These are phyloP conservation scores for Linnemannia schmuckeri DNA, from an alignment of 192 early-diverging fungal species.

Conservation along the genomic window DNA sequence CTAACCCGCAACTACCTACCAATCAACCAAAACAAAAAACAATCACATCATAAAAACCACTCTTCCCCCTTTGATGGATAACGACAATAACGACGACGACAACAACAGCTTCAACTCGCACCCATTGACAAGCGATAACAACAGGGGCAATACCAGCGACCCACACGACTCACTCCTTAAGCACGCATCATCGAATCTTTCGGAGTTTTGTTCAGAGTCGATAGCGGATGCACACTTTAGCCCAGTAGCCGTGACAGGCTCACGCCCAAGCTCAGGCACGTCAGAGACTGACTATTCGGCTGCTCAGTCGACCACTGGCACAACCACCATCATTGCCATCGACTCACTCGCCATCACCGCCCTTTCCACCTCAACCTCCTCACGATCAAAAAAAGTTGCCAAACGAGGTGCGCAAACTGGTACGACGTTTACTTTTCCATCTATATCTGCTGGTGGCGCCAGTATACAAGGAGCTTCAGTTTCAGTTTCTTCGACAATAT, in stretches of 20 bases:
- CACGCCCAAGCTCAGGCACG: not conserved
- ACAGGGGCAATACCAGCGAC: not conserved
- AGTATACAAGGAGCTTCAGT: not conserved
- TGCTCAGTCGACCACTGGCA: not conserved
- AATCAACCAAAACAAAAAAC: not conserved
- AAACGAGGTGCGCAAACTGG: not conserved
- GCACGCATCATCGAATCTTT: not conserved
- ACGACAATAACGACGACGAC: not conserved
- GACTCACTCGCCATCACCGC: not conserved
- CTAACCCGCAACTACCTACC: not conserved
- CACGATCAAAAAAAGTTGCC: not conserved
- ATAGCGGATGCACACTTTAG: constrained; percentile 6
- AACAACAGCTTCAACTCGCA: not conserved
- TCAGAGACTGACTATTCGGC: not conserved
- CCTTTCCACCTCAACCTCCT: not conserved
- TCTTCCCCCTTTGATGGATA: not conserved
- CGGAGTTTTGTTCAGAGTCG: not conserved
- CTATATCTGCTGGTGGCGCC: not conserved
- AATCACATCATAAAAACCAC: not conserved
- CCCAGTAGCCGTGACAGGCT: not conserved
- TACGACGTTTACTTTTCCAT: not conserved
- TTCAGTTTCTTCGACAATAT: not conserved
- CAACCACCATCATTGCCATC: not conserved
- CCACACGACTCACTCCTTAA: not conserved
- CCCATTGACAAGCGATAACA: not conserved